Conservation (phyloP, 805 yeast species). For the Schwanniomyces sp. region DNA sequence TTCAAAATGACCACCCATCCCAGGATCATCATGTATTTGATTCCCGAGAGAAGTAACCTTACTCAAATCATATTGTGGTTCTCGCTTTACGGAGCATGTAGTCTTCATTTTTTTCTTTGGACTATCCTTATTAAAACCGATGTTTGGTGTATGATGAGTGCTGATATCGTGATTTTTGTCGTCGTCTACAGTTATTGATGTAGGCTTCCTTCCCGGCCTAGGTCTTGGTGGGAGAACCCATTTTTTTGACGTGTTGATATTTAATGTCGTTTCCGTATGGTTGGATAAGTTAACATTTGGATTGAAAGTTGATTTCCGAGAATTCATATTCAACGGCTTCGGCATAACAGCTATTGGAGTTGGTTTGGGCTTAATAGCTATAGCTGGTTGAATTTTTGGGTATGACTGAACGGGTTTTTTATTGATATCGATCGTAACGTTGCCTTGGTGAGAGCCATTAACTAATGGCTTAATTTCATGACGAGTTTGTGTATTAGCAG, state of each 20-base stretch:
- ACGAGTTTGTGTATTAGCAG: neutral
- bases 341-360: constrained; percentile 27
- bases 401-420: constrained; percentile 12
- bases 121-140: neutral
- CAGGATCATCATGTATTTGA: neutral
- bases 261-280: constrained; percentile 17
- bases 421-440: neutral
- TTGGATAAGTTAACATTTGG: constrained; percentile 18
- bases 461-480: neutral
- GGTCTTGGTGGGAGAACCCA: constrained; percentile 45
- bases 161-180: no score
- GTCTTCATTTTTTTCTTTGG: constrained; percentile 1
- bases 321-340: constrained; percentile 19
- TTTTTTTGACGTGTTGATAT: constrained; percentile 37
- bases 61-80: neutral
- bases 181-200: constrained; percentile 5
- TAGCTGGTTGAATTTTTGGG: constrained; percentile 38
- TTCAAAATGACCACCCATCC: neutral
- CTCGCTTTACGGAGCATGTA: neutral
- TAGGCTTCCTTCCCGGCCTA: constrained; percentile 42
- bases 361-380: constrained; percentile 37
- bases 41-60: neutral
- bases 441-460: neutral
- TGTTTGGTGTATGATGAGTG: neutral
- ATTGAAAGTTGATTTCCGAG: constrained; percentile 16